Conservation (phyloP, 768 basidiomycete genomes). For the Brasilioporus rufonigricans region DNA sequence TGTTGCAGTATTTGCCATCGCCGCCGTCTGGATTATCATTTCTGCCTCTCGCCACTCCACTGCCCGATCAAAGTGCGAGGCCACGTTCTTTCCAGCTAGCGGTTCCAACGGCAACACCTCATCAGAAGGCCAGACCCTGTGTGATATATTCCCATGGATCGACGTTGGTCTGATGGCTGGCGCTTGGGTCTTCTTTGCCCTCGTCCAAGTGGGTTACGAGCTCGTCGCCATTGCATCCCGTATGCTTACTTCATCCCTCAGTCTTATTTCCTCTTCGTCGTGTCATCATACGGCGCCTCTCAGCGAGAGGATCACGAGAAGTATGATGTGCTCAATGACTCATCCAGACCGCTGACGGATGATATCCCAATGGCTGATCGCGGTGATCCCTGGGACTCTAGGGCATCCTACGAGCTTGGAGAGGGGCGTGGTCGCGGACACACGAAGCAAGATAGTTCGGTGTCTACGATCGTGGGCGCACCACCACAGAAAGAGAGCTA, state of each 20-base stretch:
- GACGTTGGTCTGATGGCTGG: conserved; percentile 89
- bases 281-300: conserved; percentile 63
- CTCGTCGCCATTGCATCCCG: not conserved
- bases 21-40: conserved; percentile 77
- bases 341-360: conserved; percentile 47
- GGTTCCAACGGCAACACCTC: conserved; percentile 31
- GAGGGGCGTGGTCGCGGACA: conserved; percentile 44
- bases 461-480: conserved; percentile 52
- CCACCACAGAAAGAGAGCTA: conserved; percentile 47
- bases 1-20: conserved; percentile 66
- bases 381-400: conserved; percentile 68
- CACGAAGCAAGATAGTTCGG: conserved; percentile 54
- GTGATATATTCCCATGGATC: conserved; percentile 90
- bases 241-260: conserved; percentile 25
- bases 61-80: conserved; percentile 66
- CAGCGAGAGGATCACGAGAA: conserved; percentile 82
- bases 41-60: conserved; percentile 75
- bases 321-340: conserved; percentile 71
- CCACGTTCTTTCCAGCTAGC: conserved; percentile 49
- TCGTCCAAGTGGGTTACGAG: conserved; percentile 60
- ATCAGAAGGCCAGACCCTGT: conserved; percentile 67
- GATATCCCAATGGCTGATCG: conserved; percentile 67
- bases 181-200: conserved; percentile 78
- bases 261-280: conserved; percentile 48
- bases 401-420: conserved; percentile 45